Base-by-base conservation (phyloP, 164 flowering plant genomes). In the Saururus chinensis region DNA sequence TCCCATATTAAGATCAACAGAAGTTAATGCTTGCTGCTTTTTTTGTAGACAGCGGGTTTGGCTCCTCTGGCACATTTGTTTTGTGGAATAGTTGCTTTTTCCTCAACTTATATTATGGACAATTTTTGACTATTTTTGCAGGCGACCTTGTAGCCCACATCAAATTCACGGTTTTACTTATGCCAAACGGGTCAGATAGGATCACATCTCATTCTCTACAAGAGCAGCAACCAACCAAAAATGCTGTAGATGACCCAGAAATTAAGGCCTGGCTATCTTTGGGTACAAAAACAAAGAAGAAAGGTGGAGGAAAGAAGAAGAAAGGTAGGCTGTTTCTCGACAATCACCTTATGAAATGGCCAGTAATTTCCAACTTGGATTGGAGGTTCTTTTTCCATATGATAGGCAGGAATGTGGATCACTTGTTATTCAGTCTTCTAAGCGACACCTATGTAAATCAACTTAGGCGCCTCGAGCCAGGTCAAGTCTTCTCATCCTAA, bases 261-360 rank as follows among this genome's bases (percentile, higher is more conserved):
- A 88, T 93, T 66, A 93, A 93, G 76, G 85, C 92, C 14, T 93
- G 98, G 98, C 68, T 93, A 45, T 82, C 97, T 35, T 65, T 92
- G 66, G 81, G 78, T 49, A 84, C 84, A 12, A 92, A 88, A 77
- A 80, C 91, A 57, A 92, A 92, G 80, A 92, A 88, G 87, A 89
- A 89, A 73, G 96, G 95, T 59, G 98, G 95, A 57, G 97, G 97
- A 20, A 92, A 92, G 79, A 93, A 86, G 81, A 93, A 93, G 80
- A 88, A 88, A 84, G 96, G 98, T 89, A 71, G 42, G 30, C 26
- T 23, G 11, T 25, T 51, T 21, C 53, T 13, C 53, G 35, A 42
- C 30, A 16, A 19, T 26, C 16, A 8, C 21, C 4, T 54, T 19
- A 10, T 22, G 10, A n/a, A 24, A 6, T 1, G 37, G 19, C 5